Evolutionary conservation across 768 basidiomycete genomes (phyloP).

Genomic region (Phaeotremella skinneri): DNA sequence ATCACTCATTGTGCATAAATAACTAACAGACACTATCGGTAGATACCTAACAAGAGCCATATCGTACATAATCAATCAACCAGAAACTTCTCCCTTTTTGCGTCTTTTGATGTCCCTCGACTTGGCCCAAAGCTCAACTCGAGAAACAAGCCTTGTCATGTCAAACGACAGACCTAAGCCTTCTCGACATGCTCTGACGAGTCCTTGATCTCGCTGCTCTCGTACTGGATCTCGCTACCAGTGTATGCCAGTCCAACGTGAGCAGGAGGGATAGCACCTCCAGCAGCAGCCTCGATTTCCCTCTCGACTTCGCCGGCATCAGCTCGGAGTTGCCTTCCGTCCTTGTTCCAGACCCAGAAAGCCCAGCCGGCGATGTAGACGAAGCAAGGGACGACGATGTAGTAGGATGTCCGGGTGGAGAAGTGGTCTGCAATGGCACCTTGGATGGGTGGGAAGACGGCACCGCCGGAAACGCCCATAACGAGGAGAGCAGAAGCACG

Average conservation of each 20-base stretch:
- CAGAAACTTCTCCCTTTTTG: too few relatives aligned
- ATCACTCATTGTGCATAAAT: too few relatives aligned
- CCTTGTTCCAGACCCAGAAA: constrained; percentile 45
- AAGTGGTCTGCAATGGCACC: constrained; percentile 50
- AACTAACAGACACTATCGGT: too few relatives aligned
- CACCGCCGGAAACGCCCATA: constrained; percentile 37
- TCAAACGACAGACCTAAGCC: constrained; percentile 4
- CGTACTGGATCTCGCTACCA: constrained; percentile 14
- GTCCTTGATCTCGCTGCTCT: constrained; percentile 25
- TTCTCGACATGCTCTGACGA: constrained; percentile 28
- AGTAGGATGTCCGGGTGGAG: constrained; percentile 40
- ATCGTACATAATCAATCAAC: too few relatives aligned
- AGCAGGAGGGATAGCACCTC: constrained; percentile 24
- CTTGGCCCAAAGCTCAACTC: too few relatives aligned
- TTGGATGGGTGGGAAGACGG: constrained; percentile 51
- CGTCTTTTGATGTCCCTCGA: too few relatives aligned
- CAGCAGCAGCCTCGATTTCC: constrained; percentile 23
- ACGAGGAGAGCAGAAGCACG: constrained; percentile 50
- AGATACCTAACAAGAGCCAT: too few relatives aligned
- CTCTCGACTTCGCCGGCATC: constrained; percentile 21
- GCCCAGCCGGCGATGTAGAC: constrained; percentile 42
- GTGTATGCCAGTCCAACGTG: constrained; percentile 25
- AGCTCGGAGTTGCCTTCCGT: constrained; percentile 30
- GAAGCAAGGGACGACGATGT: constrained; percentile 42
- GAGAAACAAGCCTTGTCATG: too few relatives aligned